phyloP scores from a whole-genome alignment of 768 basidiomycete genomes.

The Leccinum rimulosum region DNA sequence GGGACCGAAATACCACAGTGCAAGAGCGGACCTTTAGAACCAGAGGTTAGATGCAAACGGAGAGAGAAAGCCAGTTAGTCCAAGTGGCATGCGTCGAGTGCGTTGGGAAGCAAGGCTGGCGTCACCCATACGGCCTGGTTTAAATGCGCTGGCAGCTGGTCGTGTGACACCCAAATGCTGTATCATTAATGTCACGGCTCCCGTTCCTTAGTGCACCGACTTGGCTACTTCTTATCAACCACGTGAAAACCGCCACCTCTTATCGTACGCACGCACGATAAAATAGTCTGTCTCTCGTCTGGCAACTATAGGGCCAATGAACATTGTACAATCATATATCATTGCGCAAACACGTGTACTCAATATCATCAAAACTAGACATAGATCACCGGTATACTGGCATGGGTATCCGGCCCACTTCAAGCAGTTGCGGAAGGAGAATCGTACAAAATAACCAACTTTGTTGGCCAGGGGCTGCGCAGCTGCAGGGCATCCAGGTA shows the following conservation, averaged over 20 bases:
- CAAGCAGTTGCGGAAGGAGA: constrained; percentile 15
- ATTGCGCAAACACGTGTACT: not conserved
- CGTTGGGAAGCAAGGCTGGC: not conserved
- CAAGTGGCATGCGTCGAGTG: not conserved
- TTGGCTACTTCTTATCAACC: not conserved
- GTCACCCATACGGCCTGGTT: constrained; percentile 2
- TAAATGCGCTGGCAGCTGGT: not conserved
- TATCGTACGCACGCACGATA: not conserved
- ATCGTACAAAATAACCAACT: constrained; percentile 53
- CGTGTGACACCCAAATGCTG: not conserved
- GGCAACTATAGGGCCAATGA: not conserved
- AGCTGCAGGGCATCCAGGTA: constrained; percentile 54
- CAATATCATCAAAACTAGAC: constrained; percentile 1
- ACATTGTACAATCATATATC: not conserved
- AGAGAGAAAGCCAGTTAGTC: not conserved
- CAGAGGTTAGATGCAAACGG: not conserved
- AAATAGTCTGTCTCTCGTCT: constrained; percentile 4
- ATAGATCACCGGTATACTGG: not conserved
- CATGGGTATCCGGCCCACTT: not conserved
- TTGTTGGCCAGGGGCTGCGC: constrained; percentile 66
- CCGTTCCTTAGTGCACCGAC: not conserved
- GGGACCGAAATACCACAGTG: not conserved
- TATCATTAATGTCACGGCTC: constrained; percentile 4
- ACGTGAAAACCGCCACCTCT: not conserved
- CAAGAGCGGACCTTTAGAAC: constrained; percentile 2